These are phyloP conservation scores for Voacanga thouarsii DNA, from an alignment of 257 asterid species.

Conservation along the genomic window DNA sequence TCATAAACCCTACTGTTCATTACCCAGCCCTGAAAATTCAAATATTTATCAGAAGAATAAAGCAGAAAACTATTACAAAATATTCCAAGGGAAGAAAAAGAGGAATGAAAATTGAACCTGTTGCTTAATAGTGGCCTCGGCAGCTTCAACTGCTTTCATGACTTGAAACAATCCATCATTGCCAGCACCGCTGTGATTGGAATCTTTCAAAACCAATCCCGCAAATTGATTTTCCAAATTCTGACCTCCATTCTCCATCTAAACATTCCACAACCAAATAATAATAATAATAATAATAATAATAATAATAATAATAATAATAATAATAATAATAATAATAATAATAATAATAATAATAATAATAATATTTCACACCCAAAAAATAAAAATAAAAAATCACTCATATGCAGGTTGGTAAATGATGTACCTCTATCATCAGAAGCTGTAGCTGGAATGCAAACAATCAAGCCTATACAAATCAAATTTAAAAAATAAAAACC, in stretches of 20 bases:
- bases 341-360: not conserved
- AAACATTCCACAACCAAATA: not conserved
- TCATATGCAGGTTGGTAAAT: not conserved
- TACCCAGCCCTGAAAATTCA: not conserved
- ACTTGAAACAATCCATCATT: constrained; percentile 81
- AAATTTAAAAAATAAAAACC: not conserved
- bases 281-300: not conserved
- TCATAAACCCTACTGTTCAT: not conserved
- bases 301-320: not conserved
- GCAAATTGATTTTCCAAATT: constrained; percentile 48
- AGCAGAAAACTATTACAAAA: not conserved
- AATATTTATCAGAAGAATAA: not conserved
- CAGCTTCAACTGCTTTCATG: constrained; percentile 96
- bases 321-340: not conserved
- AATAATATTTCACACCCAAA: not conserved
- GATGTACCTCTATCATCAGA: not conserved
- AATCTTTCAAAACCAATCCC: constrained; percentile 54
- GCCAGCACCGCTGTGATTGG: constrained; percentile 31
- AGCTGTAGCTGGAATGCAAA: not conserved
- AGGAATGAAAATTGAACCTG: constrained; percentile 44
- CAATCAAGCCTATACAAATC: not conserved
- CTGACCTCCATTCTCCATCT: constrained; percentile 73
- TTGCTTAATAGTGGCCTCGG: constrained; percentile 84
- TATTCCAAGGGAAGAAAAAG: constrained; percentile 1
- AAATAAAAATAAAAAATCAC: not conserved